Evolutionary conservation across 495 filamentous ascomycete genomes (phyloP).

Genomic region (Massariosphaeria phaeospora): DNA sequence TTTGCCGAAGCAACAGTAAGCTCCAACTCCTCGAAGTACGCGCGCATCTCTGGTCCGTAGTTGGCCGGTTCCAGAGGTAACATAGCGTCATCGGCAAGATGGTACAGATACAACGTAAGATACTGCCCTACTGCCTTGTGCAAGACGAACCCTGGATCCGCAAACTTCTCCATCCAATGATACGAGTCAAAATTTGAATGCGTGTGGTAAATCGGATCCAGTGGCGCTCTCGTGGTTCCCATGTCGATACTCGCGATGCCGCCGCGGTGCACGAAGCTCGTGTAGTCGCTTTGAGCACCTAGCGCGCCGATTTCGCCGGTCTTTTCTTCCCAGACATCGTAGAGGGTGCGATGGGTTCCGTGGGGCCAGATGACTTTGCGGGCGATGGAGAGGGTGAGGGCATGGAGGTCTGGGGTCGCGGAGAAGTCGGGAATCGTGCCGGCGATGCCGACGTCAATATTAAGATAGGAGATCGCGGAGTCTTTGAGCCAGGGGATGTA

Average conservation of each 20-base stretch:
- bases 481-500: constrained; percentile 31
- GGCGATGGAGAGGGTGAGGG: constrained; percentile 13
- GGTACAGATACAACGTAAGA: constrained; percentile 35
- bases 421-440: constrained; percentile 35
- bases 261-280: constrained; percentile 28
- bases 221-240: neutral
- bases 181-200: constrained; percentile 35
- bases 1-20: no score
- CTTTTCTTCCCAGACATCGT: constrained; percentile 23
- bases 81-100: constrained; percentile 34
- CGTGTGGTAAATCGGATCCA: constrained; percentile 33
- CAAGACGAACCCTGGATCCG: constrained; percentile 29
- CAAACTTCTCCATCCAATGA: constrained; percentile 35
- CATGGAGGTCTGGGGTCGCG: constrained; percentile 27
- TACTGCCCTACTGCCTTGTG: constrained; percentile 28
- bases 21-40: no score
- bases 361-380: constrained; percentile 23
- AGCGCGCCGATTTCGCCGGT: constrained; percentile 17
- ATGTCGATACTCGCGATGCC: constrained; percentile 27
- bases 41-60: no score
- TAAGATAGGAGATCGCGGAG: constrained; percentile 54
- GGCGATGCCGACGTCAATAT: constrained; percentile 55
- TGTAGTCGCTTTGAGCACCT: constrained; percentile 30
- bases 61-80: constrained; percentile 35
- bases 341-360: constrained; percentile 41